phyloP scores from a whole-genome alignment of 768 basidiomycete genomes.

The Myochromella boudieri region DNA sequence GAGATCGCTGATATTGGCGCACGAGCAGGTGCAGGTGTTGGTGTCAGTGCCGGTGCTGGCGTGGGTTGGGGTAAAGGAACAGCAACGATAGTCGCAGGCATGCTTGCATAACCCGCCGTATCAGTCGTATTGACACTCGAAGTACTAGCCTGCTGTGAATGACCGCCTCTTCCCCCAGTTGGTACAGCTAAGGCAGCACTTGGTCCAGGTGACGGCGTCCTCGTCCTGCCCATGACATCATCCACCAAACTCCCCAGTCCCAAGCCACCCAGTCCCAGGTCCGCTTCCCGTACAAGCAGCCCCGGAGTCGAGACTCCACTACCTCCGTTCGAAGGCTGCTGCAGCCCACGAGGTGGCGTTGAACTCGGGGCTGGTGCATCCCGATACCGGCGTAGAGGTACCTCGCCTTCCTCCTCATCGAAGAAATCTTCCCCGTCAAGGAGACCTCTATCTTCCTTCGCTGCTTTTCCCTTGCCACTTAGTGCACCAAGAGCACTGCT shows the following conservation, averaged over 20 bases:
- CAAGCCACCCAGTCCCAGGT: neutral
- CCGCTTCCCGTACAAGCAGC: neutral
- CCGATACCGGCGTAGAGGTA: constrained; percentile 3
- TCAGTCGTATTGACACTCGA: neutral
- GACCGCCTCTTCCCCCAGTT: neutral
- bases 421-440: constrained; percentile 17
- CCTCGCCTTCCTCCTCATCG: constrained; percentile 4
- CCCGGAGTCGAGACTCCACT: constrained; percentile 7
- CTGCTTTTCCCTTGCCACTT: neutral
- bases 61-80: neutral
- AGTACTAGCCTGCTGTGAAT: too few relatives aligned
- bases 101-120: neutral
- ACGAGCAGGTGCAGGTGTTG: neutral
- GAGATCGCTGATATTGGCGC: neutral
- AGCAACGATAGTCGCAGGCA: neutral
- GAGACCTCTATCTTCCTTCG: constrained; percentile 4
- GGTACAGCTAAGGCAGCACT: neutral
- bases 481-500: too few relatives aligned
- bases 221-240: neutral
- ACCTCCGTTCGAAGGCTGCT: neutral
- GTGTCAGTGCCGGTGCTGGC: neutral
- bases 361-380: neutral
- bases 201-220: neutral
- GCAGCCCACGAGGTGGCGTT: neutral
- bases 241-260: constrained; percentile 1